phyloP scores from a whole-genome alignment of 2,329 filamentous ascomycete species.

The Aphanoascus verrucosus region DNA sequence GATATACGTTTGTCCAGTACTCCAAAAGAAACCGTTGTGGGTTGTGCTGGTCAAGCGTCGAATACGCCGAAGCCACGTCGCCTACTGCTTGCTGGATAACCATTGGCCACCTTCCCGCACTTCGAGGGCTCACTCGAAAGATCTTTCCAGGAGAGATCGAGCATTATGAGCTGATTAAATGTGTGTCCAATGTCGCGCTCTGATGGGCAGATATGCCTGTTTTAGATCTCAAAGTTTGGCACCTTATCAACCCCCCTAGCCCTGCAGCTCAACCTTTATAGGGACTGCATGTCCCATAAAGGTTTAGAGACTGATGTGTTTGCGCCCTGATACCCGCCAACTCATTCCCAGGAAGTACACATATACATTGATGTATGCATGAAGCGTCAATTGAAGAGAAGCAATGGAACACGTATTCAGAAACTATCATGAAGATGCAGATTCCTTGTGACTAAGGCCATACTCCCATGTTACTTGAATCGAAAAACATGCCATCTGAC shows the following conservation, averaged over 20 bases:
- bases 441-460: neutral
- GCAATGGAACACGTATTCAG: constrained; percentile 1
- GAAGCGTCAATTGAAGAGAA: too few species aligned
- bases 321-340: neutral
- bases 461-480: neutral
- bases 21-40: neutral
- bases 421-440: neutral
- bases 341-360: neutral
- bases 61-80: constrained; percentile 8
- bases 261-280: neutral
- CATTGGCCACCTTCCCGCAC: neutral
- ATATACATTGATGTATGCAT: neutral
- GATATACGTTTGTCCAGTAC: neutral
- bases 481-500: neutral
- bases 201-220: neutral
- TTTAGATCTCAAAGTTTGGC: neutral
- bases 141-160: neutral
- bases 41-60: neutral
- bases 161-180: neutral
- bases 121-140: neutral
- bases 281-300: too few species aligned
- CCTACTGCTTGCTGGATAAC: neutral
- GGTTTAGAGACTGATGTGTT: neutral
- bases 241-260: neutral
- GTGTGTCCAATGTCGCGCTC: neutral